Evolutionary conservation across 495 filamentous ascomycete genomes (phyloP).

Genomic region (Cercophora samala): DNA sequence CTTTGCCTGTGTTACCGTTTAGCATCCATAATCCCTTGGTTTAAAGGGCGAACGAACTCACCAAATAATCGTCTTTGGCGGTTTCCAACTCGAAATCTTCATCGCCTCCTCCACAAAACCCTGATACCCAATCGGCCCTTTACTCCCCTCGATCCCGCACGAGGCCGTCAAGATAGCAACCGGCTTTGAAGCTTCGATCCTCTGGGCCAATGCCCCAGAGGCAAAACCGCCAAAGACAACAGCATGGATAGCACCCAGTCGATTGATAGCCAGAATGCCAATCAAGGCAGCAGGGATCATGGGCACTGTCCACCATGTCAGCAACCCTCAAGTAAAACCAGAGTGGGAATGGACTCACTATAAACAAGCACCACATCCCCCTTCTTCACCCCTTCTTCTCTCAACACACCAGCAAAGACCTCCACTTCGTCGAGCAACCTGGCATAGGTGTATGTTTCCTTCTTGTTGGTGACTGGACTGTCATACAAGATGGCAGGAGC

Average conservation of each 20-base stretch:
- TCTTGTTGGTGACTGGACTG: slow-evolving; percentile 74
- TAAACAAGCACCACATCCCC: slow-evolving; percentile 93
- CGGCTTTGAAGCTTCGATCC: slow-evolving; percentile 79
- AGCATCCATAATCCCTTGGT: background rate
- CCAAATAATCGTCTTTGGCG: slow-evolving; percentile 66
- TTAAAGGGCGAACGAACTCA: background rate
- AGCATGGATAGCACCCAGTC: slow-evolving; percentile 83
- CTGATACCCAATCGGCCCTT: slow-evolving; percentile 68
- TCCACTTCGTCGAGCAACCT: slow-evolving; percentile 81
- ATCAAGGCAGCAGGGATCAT: slow-evolving; percentile 91
- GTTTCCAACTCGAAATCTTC: slow-evolving; percentile 56
- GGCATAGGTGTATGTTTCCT: slow-evolving; percentile 67
- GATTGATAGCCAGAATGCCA: slow-evolving; percentile 74
- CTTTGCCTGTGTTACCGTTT: slow-evolving; percentile 46
- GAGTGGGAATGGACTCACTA: slow-evolving; percentile 52
- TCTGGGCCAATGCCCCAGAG: slow-evolving; percentile 73
- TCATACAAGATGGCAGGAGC: slow-evolving; percentile 80
- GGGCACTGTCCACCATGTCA: slow-evolving; percentile 61
- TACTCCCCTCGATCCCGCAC: slow-evolving; percentile 86
- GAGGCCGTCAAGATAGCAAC: slow-evolving; percentile 79
- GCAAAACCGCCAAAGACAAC: slow-evolving; percentile 95
- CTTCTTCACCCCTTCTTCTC: slow-evolving; percentile 77
- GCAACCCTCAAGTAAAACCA: background rate
- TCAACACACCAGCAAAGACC: slow-evolving; percentile 73
- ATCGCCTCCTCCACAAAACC: slow-evolving; percentile 69